Evolutionary conservation across 768 basidiomycete genomes (phyloP).

Genomic region (Rossbeevera mucosa): DNA sequence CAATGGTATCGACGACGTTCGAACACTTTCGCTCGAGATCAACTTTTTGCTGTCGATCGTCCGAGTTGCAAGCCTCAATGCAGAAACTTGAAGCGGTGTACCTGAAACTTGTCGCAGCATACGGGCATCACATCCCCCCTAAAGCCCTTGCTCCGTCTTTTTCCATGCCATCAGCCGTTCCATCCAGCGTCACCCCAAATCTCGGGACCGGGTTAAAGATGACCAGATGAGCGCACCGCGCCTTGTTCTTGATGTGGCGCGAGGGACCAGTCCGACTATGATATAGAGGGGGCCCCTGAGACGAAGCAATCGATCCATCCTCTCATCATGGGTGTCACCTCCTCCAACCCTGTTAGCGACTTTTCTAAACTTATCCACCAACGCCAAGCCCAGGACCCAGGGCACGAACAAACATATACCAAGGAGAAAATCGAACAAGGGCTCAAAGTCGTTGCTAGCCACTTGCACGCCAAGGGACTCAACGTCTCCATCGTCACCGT

Average conservation of each 20-base stretch:
- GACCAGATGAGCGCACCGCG: not conserved
- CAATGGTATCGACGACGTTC: not conserved
- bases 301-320: not conserved
- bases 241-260: not conserved
- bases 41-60: not conserved
- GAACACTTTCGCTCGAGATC: not conserved
- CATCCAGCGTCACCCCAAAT: not conserved
- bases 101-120: not conserved
- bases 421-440: constrained; percentile 4
- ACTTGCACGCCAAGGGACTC: constrained; percentile 1
- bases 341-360: not conserved
- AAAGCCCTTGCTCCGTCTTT: not conserved
- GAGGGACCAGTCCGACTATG: not conserved
- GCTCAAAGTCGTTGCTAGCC: constrained; percentile 2
- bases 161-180: too few species aligned
- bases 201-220: not conserved
- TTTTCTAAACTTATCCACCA: constrained; percentile 1
- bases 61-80: not conserved
- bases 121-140: not conserved
- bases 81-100: not conserved
- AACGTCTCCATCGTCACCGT: constrained; percentile 5
- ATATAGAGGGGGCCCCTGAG: not conserved
- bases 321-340: not conserved
- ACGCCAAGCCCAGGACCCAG: not conserved
- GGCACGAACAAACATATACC: constrained; percentile 2